Conservation (phyloP, 208 protist genomes). For the Wallacemonas collosoma region DNA sequence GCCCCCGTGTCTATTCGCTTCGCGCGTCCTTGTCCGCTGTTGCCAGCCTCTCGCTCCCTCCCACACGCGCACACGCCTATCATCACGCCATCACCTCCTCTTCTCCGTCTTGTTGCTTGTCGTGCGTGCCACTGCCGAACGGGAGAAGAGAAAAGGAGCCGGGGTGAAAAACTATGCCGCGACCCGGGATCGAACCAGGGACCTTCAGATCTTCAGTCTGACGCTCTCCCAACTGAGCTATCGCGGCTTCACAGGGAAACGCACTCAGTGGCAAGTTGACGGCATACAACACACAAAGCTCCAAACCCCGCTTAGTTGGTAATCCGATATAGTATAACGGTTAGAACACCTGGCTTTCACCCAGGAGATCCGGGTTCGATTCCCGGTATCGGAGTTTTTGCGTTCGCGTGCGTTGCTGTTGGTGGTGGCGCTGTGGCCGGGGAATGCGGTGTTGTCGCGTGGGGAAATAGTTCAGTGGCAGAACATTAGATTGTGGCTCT, state of each 20-base stretch:
- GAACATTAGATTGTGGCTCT: slow-evolving; percentile 90
- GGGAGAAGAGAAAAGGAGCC: not conserved
- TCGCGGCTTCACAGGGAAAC: slow-evolving; percentile 41
- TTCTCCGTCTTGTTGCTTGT: not conserved
- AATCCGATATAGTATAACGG: slow-evolving; percentile 73
- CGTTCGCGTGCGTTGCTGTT: not conserved
- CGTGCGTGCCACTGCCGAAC: not conserved
- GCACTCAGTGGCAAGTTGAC: not conserved
- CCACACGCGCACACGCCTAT: no score
- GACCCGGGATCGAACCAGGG: slow-evolving; percentile 88
- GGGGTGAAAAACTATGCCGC: slow-evolving; percentile 59
- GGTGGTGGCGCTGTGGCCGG: not conserved
- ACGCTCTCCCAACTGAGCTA: slow-evolving; percentile 92
- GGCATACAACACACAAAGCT: not conserved
- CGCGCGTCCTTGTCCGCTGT: no score
- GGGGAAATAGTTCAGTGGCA: slow-evolving; percentile 86
- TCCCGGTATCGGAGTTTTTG: slow-evolving; percentile 69
- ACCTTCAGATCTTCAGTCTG: slow-evolving; percentile 92
- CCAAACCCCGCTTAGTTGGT: not conserved
- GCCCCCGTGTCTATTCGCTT: no score
- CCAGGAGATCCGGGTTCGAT: slow-evolving; percentile 82
- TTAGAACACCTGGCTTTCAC: slow-evolving; percentile 82
- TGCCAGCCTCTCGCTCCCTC: no score
- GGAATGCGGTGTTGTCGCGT: not conserved
- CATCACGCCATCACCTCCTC: not conserved